Base-by-base conservation (phyloP, 2,329 filamentous ascomycete genomes). In the Knufia petricola region DNA sequence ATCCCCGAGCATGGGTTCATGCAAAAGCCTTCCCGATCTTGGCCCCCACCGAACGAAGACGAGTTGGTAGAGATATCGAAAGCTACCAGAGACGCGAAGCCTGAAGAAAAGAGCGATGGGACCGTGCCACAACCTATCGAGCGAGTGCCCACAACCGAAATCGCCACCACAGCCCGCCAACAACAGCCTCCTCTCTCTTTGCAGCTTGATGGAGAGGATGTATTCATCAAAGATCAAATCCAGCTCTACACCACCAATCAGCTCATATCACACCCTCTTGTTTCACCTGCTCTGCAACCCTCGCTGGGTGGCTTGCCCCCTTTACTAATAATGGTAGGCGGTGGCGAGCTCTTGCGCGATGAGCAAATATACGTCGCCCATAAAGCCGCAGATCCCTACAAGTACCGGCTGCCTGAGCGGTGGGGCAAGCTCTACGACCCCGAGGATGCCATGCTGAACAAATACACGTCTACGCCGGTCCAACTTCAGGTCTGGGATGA, bases 401-500 rank as follows among this genome's bases (percentile, higher is more conserved):
- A 79, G 51, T 96, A 94, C 59, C 77, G 84, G 0, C 85, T 86
- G 0, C 73, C 77, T 0, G 75, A 84, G 31, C 71, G 72, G 0
- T 73, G 79, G 37, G 69, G 92, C 52, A 73, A 82, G 28, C 76
- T 82, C 31, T 72, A 75, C 51, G 81, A 82, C 23, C 74, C 74
- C 17, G 73, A 75, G 1, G 63, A 72, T 28, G 61, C 65, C 9
- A 66, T 64, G 10, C 60, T 92, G 13, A 69, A 74, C 30, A 80
- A 75, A 53, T 94, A 87, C 64, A 79, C 80, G 50, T 86, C 88
- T 0, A 98, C 92, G 0, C 79, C 94, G 58, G 90, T 96, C 0
- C 88, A 95, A 62, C 74, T 98, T 1, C 92, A 96, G 63, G 83
- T 96, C 1, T 96, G 90, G 89, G 90, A 96, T 50, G 85, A 95